Conservation (phyloP, 2,329 filamentous ascomycete genomes). For the Calonectria naviculata region DNA sequence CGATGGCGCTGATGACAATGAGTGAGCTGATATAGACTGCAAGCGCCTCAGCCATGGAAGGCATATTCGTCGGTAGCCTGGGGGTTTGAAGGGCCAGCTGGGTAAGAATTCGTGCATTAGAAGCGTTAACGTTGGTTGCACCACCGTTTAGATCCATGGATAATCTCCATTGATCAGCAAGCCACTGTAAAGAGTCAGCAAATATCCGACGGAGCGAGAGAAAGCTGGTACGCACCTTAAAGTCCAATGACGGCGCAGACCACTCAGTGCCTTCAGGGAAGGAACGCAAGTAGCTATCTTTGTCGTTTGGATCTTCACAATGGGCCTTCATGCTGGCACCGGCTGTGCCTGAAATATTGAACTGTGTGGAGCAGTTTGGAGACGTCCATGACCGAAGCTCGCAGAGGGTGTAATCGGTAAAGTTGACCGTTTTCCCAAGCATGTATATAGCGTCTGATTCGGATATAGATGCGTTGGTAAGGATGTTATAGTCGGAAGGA, state of each 20-base stretch:
- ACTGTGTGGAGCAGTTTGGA: conserved; percentile 73
- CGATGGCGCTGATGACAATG: conserved; percentile 68
- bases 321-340: conserved; percentile 70
- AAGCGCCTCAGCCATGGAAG: conserved; percentile 79
- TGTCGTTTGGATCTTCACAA: conserved; percentile 68
- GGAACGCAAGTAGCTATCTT: conserved; percentile 64
- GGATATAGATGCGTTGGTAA: conserved; percentile 64
- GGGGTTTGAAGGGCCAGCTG: conserved; percentile 59
- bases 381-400: conserved; percentile 72
- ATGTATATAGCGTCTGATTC: conserved; percentile 70
- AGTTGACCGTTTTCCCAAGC: conserved; percentile 61
- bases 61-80: conserved; percentile 61
- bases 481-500: conserved; percentile 74
- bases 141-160: conserved; percentile 69
- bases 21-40: conserved; percentile 77
- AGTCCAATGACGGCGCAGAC: conserved; percentile 56
- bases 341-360: conserved; percentile 63
- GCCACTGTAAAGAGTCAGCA: conserved; percentile 45
- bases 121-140: conserved; percentile 64
- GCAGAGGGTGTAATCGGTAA: conserved; percentile 73
- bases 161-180: conserved; percentile 65
- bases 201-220: neutral
- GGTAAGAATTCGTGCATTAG: conserved; percentile 66
- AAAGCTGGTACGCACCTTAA: conserved; percentile 50
- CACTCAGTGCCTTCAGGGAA: conserved; percentile 43